These are phyloP conservation scores for Salvia splendens DNA, from an alignment of 257 asterid genomes.

Conservation along the genomic window DNA sequence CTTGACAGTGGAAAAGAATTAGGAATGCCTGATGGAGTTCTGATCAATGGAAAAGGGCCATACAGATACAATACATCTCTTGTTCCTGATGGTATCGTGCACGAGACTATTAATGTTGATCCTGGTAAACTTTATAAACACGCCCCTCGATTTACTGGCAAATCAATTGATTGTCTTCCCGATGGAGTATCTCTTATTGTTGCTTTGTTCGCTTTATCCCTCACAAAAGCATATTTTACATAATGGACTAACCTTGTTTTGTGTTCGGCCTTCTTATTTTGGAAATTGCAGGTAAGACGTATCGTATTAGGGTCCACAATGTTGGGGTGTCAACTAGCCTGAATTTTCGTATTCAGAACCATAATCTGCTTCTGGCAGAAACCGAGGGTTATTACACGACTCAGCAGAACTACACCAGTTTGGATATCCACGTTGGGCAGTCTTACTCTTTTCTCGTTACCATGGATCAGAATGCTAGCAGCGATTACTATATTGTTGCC, in stretches of 20 bases:
- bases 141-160: slow-evolving; percentile 14
- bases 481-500: slow-evolving; percentile 90
- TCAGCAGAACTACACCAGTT: slow-evolving; percentile 74
- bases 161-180: background rate
- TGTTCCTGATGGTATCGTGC: slow-evolving; percentile 82
- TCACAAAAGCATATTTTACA: background rate
- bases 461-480: slow-evolving; percentile 97
- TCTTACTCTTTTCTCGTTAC: slow-evolving; percentile 76
- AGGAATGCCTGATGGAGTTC: slow-evolving; percentile 97
- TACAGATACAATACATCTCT: slow-evolving; percentile 73
- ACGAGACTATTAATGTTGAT: slow-evolving; percentile 78
- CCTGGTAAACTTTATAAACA: slow-evolving; percentile 56
- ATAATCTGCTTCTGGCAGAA: slow-evolving; percentile 82
- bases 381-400: slow-evolving; percentile 88
- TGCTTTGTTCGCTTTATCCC: background rate
- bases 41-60: slow-evolving; percentile 96
- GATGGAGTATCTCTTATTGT: background rate
- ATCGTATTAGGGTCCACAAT: slow-evolving; percentile 84
- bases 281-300: slow-evolving; percentile 69
- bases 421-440: slow-evolving; percentile 95
- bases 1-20: slow-evolving; percentile 70
- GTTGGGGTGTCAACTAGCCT: slow-evolving; percentile 83
- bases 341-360: slow-evolving; percentile 88
- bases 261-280: slow-evolving; percentile 9
- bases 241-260: background rate